These are phyloP conservation scores for Fusarium anguioides DNA, from an alignment of 2,329 filamentous ascomycete species.

Conservation along the genomic window DNA sequence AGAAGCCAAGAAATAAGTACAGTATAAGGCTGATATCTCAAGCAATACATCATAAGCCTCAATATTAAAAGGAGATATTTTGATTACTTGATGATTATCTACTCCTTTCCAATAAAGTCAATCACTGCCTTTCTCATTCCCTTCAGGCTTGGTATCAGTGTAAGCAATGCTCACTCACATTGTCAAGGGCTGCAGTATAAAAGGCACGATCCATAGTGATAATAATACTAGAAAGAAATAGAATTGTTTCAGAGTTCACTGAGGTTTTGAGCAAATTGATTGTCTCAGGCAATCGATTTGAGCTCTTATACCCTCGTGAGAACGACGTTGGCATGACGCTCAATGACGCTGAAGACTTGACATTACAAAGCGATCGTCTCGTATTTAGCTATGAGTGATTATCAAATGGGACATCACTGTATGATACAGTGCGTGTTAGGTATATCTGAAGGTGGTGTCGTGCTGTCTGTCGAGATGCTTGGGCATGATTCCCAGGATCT, in stretches of 20 bases:
- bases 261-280: neutral
- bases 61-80: too few relatives aligned
- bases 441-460: too few relatives aligned
- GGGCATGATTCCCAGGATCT: too few relatives aligned
- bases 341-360: conserved; percentile 23
- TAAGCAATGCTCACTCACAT: conserved; percentile 13
- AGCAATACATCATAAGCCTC: too few relatives aligned
- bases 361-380: conserved; percentile 11
- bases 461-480: too few relatives aligned
- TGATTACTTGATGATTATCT: neutral
- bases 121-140: conserved; percentile 5
- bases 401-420: too few relatives aligned
- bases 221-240: neutral
- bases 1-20: neutral
- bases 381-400: neutral
- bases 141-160: conserved; percentile 7
- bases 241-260: too few relatives aligned
- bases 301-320: neutral
- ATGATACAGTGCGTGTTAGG: too few relatives aligned
- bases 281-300: too few relatives aligned
- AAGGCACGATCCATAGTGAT: conserved; percentile 7
- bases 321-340: conserved; percentile 12
- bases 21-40: too few relatives aligned
- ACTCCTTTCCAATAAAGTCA: conserved; percentile 15
- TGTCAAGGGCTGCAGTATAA: conserved; percentile 7